Evolutionary conservation across 768 basidiomycete genomes (phyloP), one percentile per base, ranked within the genome.

Genomic region (Hygrophorus russula): DNA sequence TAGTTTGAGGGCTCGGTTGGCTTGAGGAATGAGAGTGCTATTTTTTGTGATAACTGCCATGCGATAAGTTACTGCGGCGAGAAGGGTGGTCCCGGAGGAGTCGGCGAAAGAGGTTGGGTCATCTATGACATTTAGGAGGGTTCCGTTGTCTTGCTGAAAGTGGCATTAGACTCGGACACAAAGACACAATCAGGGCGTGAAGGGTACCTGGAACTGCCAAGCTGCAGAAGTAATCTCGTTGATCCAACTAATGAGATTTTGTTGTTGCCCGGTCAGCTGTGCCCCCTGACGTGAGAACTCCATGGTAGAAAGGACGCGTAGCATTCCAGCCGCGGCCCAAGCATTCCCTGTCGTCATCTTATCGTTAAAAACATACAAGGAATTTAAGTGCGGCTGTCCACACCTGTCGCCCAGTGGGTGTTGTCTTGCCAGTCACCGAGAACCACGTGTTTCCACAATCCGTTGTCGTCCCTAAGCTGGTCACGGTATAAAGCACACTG

Each of bases 281-380:
- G 45, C 45, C 5, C 64, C 62, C 42, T 64, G 59, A n/a, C 56
- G 54, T 0, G 75, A 70, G 39, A 68, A 64, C 36, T 64, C 62
- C 36, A 81, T 64, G 0, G 74, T 80, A 34, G 67, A 63, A 8
- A 74, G 57, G 2, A 81, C 78, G 5, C 78, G 67, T 18, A 78
- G 58, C 72, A 78, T 76, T 3, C 81, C 79, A 1, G 71, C 72
- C 2, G 78, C 78, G 0, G 78, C 80, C 81, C 80, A 82, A 1
- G 60, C 81, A 52, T 82, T 82, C 3, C 73, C 73, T 73, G 35
- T 37, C 7, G 32, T 8, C 30, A 41, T 8, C 40, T 20, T 20
- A 3, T 17, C 8, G 19, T n/a, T 17, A 15, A 29, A 17, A 32
- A 10, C 8, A 30, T 31, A 15, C 17, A 5, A n/a, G 30, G 11